A percentile compares a stretch with the other conserved stretches of the same genome.
These are phyloP conservation scores for Cyberlindnera maclurae DNA, from an alignment of 805 yeast genomes.

Conservation along the genomic window DNA sequence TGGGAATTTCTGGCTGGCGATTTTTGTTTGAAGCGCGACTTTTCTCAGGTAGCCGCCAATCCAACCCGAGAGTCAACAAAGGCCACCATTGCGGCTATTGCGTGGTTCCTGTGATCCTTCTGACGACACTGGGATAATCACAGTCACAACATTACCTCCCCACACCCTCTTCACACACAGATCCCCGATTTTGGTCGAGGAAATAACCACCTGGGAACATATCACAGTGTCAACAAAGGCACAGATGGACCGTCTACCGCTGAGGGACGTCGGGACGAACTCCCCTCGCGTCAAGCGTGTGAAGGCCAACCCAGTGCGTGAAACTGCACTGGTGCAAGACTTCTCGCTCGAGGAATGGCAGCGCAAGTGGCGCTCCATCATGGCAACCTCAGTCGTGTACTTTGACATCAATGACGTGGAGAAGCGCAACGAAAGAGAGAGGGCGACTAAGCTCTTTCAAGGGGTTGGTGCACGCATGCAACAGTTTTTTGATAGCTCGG, in stretches of 20 bases:
- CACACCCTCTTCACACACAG: too few species aligned
- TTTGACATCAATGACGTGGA: constrained; percentile 40
- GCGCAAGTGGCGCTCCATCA: constrained; percentile 49
- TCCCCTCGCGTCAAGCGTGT: constrained; percentile 24
- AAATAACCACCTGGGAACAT: too few species aligned
- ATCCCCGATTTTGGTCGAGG: too few species aligned
- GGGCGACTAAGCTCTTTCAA: constrained; percentile 25
- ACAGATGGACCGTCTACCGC: constrained; percentile 10
- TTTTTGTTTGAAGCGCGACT: neutral
- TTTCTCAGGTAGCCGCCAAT: too few species aligned
- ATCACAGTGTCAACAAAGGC: too few species aligned
- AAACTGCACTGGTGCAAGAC: constrained; percentile 3
- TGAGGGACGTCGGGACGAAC: constrained; percentile 21
- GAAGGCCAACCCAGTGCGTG: constrained; percentile 10
- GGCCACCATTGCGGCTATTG: too few species aligned
- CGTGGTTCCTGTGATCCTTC: too few species aligned
- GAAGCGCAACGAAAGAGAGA: constrained; percentile 26
- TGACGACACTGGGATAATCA: too few species aligned
- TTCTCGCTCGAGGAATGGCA: constrained; percentile 45
- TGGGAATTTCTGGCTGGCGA: neutral
- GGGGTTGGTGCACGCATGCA: constrained; percentile 49
- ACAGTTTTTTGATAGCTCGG: constrained; percentile 48
- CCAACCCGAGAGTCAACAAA: too few species aligned
- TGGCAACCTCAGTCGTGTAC: constrained; percentile 49
- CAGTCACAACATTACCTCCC: too few species aligned